These are phyloP conservation scores for Solanum okadae DNA, from an alignment of 257 asterid species.

Conservation along the genomic window DNA sequence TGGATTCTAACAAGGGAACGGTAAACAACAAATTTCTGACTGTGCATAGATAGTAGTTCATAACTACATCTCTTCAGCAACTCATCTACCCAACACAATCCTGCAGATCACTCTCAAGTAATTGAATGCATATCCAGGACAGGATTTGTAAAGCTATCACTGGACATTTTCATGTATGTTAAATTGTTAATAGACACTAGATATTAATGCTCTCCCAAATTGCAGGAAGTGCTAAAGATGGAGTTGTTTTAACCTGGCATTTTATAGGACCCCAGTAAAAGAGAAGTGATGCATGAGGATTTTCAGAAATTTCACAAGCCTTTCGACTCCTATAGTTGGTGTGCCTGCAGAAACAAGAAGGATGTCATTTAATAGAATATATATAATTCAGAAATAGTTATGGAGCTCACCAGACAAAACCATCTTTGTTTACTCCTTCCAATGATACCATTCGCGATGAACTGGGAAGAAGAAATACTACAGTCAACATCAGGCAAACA, in stretches of 20 bases:
- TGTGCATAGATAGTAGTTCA: background rate
- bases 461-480: constrained; percentile 19
- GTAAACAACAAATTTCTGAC: background rate
- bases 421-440: constrained; percentile 52
- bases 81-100: background rate
- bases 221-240: background rate
- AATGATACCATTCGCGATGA: constrained; percentile 74
- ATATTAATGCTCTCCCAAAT: background rate
- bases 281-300: constrained; percentile 65
- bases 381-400: constrained; percentile 2
- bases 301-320: constrained; percentile 63
- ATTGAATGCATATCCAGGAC: background rate
- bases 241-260: constrained; percentile 48
- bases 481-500: background rate
- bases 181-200: background rate
- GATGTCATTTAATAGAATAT: background rate
- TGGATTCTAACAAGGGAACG: background rate
- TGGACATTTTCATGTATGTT: background rate
- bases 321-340: constrained; percentile 65
- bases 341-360: constrained; percentile 40
- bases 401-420: constrained; percentile 64
- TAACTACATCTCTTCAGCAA: background rate
- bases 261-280: constrained; percentile 64
- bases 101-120: background rate
- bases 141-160: background rate